A percentile compares a stretch with the other conserved stretches of the same genome.
Evolutionary conservation across 768 basidiomycete species (phyloP).

Genomic region (Pulveroboletus ravenelii): DNA sequence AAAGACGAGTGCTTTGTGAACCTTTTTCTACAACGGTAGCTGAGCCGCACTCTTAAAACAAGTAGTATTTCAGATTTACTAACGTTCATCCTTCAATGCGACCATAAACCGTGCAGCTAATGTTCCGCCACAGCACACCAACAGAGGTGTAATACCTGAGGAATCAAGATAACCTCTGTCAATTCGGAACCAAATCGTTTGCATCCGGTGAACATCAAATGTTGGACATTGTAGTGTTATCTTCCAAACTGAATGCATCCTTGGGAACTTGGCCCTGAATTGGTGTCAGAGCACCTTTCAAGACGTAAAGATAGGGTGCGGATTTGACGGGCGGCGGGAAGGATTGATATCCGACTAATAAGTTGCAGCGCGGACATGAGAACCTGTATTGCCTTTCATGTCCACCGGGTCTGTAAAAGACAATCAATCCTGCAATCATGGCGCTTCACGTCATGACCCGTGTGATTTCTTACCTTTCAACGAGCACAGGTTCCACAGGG

Average conservation of each 20-base stretch:
- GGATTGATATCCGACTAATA: conserved; percentile 66
- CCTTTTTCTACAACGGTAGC: conserved; percentile 80
- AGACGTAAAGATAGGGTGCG: conserved; percentile 73
- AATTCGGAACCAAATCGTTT: background rate
- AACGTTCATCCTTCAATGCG: background rate
- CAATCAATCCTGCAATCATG: conserved; percentile 15
- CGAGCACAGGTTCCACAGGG: conserved; percentile 60
- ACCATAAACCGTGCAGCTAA: background rate
- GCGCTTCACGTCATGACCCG: conserved; percentile 8
- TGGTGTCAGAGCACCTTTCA: conserved; percentile 80
- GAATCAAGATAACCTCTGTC: background rate
- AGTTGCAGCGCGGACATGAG: conserved; percentile 45
- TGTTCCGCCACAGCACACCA: background rate
- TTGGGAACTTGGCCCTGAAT: conserved; percentile 81
- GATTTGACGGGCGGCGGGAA: conserved; percentile 72
- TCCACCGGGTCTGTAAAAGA: conserved; percentile 47
- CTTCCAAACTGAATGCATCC: conserved; percentile 71
- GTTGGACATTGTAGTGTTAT: background rate
- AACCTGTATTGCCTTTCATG: conserved; percentile 76
- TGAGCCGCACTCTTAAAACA: conserved; percentile 41
- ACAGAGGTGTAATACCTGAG: background rate
- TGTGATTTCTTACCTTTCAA: conserved; percentile 61
- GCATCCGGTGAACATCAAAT: conserved; percentile 1
- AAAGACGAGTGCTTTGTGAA: conserved; percentile 45
- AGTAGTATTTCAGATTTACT: conserved; percentile 1